Evolutionary conservation across 768 basidiomycete genomes (phyloP), one percentile per base, ranked within the genome.

Genomic region (Tephrocybe sp.): DNA sequence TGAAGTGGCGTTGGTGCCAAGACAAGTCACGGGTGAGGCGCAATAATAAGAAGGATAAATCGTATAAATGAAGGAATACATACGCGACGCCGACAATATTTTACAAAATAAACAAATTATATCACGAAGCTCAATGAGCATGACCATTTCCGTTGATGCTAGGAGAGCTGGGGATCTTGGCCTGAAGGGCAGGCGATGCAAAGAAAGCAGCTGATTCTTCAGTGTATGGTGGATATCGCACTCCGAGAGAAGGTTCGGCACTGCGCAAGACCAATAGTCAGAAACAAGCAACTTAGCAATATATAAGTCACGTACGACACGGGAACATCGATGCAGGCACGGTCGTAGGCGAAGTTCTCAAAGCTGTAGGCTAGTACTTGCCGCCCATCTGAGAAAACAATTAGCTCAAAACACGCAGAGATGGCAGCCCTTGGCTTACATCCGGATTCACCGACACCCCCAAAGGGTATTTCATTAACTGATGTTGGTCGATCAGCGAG

Each of bases 381-480:
- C 19, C 69, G 63, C 9, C 86, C 86, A 47, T 84, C 84, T 84
- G 32, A n/a, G 18, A 51, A 18, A 15, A 21, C 9, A 47, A 56
- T 18, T 49, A 50, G 21, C 43, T 8, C n/a, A 31, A 34, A 27
- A 30, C 13, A 46, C 25, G 34, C 4, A 19, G 12, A 27, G 26
- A 28, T n/a, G 9, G 3, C 44, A 37, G 35, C 18, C 19, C 25
- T 43, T 13, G 8, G 68, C 82, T 54, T 61, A 86, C 86, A 77
- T 46, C 86, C 86, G 1, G 84, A 86, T 58, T 79, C 79, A 24
- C 86, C 84, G 2, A 80, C 69, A 1, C 82, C 80, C 11, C 73
- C 70, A 56, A 83, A 78, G 1, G 80, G 82, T 40, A 82, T 58
- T 28, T 62, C 57, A 43, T 64, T 55, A 19, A 68, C 66, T 51